Conservation (phyloP, 495 filamentous ascomycete genomes). For the Elasticomyces elasticus region DNA sequence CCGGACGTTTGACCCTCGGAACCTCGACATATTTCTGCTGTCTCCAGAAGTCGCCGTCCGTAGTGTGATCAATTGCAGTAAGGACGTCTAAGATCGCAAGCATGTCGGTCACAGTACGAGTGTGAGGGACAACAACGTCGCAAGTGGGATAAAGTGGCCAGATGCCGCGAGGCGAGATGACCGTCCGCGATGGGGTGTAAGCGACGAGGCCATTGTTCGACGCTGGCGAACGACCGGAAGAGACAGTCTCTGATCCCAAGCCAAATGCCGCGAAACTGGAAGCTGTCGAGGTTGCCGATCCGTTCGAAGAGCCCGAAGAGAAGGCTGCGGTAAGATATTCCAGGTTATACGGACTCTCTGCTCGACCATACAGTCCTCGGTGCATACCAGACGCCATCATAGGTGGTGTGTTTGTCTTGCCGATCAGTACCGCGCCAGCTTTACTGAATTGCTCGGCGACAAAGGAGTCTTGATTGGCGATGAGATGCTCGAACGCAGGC, state of each 20-base stretch:
- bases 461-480: conserved; percentile 25
- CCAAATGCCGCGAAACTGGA: conserved; percentile 30
- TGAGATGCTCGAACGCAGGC: conserved; percentile 26
- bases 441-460: conserved; percentile 23
- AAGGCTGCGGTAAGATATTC: conserved; percentile 31
- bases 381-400: conserved; percentile 34
- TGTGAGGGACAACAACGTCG: conserved; percentile 30
- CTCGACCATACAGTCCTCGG: conserved; percentile 29
- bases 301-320: conserved; percentile 32
- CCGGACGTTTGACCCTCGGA: conserved; percentile 4
- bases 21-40: conserved; percentile 25
- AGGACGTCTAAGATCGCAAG: conserved; percentile 26
- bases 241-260: conserved; percentile 28
- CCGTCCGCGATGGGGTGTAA: conserved; percentile 30
- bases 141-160: conserved; percentile 34
- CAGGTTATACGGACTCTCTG: conserved; percentile 30
- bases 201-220: conserved; percentile 31
- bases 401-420: conserved; percentile 32
- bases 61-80: conserved; percentile 17
- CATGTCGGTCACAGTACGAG: conserved; percentile 29
- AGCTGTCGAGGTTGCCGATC: conserved; percentile 27
- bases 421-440: conserved; percentile 29
- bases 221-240: conserved; percentile 27
- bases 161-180: conserved; percentile 28
- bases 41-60: conserved; percentile 30